phyloP scores from a whole-genome alignment of 148 eudicot genomes.

The Dianthus caryophyllus region DNA sequence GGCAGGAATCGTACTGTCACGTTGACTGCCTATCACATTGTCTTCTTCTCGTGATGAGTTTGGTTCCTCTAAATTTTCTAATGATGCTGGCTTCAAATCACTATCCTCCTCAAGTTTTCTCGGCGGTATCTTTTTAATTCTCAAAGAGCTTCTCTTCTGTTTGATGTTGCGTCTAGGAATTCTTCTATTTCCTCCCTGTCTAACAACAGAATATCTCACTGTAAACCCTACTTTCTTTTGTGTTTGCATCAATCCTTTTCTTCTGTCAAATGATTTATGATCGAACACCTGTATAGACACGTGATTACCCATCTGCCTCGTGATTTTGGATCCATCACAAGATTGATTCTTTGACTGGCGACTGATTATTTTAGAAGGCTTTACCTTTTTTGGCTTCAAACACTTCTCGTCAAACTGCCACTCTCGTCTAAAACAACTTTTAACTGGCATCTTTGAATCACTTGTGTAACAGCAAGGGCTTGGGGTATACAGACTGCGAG shows the following conservation, averaged over 20 bases:
- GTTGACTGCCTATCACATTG: conserved; percentile 3
- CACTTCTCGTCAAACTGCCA: conserved; percentile 22
- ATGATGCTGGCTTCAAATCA: conserved; percentile 18
- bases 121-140: conserved; percentile 24
- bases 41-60: conserved; percentile 7
- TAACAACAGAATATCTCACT: conserved; percentile 18
- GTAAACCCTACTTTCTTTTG: conserved; percentile 24
- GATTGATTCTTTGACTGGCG: conserved; percentile 19
- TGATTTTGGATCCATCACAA: conserved; percentile 21
- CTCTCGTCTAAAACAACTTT: conserved; percentile 22
- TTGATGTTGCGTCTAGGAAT: conserved; percentile 8
- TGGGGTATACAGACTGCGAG: background rate
- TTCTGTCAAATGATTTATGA: conserved; percentile 21
- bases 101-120: conserved; percentile 23
- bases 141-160: conserved; percentile 25
- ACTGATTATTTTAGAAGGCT: conserved; percentile 12
- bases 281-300: conserved; percentile 21
- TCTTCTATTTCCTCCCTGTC: conserved; percentile 14
- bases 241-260: conserved; percentile 15
- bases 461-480: conserved; percentile 13
- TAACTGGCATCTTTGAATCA: conserved; percentile 14
- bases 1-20: conserved; percentile 13
- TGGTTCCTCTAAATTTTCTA: conserved; percentile 18
- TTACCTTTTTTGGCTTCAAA: conserved; percentile 17
- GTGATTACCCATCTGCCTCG: conserved; percentile 13